Evolutionary conservation across 2,329 filamentous ascomycete genomes (phyloP).

Genomic region (Scedosporium dehoogii): DNA sequence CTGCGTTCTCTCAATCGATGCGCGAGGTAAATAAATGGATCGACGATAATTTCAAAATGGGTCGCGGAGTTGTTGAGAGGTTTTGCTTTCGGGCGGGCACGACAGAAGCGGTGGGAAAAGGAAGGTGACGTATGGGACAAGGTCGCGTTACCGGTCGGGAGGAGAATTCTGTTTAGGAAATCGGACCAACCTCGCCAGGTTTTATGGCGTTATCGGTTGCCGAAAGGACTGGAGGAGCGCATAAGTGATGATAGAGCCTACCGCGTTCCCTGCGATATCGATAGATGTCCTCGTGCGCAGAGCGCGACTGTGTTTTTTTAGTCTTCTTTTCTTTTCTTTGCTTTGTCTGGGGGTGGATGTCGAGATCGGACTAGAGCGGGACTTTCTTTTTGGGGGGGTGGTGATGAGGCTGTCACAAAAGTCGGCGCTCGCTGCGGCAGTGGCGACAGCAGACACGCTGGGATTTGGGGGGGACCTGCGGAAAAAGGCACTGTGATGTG

Average conservation of each 20-base stretch:
- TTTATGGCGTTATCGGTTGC: neutral
- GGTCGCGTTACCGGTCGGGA: constrained; percentile 5
- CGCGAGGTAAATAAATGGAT: constrained; percentile 35
- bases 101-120: constrained; percentile 5
- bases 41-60: constrained; percentile 38
- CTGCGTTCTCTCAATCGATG: constrained; percentile 1
- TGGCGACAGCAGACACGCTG: constrained; percentile 2
- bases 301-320: neutral
- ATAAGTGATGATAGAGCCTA: neutral
- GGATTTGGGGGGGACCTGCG: neutral
- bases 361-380: constrained; percentile 3
- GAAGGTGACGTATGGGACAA: constrained; percentile 5
- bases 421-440: constrained; percentile 1
- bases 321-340: neutral
- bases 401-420: constrained; percentile 8
- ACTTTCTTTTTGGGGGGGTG: neutral
- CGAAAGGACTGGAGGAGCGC: neutral
- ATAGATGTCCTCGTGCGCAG: neutral
- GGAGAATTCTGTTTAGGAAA: neutral
- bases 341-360: neutral
- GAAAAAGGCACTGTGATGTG: neutral
- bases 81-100: constrained; percentile 22
- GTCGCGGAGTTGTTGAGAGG: constrained; percentile 19
- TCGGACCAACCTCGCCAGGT: neutral
- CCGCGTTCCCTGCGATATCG: neutral